Percentiles rank a stretch among this genome's conserved stretches.
Evolutionary conservation across 345 rosid species (phyloP).

Genomic region (Gynandropsis gynandra): DNA sequence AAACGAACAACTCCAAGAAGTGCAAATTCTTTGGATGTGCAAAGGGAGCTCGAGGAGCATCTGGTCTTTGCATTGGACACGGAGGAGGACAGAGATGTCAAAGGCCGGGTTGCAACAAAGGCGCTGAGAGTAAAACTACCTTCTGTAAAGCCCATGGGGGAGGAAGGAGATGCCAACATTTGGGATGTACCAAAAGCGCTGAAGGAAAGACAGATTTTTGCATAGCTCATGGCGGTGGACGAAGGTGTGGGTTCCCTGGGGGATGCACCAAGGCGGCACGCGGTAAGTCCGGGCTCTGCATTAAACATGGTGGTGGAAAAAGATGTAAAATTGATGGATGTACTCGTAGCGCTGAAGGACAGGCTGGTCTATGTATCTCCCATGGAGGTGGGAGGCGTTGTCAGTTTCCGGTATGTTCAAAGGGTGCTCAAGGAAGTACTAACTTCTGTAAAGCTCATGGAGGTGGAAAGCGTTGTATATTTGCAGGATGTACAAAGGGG

Average conservation of each 20-base stretch:
- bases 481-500: slow-evolving; percentile 83
- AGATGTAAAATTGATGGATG: slow-evolving; percentile 78
- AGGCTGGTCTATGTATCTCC: slow-evolving; percentile 88
- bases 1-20: slow-evolving; percentile 46
- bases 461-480: slow-evolving; percentile 89
- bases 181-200: slow-evolving; percentile 95
- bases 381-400: slow-evolving; percentile 98
- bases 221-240: slow-evolving; percentile 95
- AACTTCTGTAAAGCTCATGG: slow-evolving; percentile 92
- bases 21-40: slow-evolving; percentile 70
- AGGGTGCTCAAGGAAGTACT: slow-evolving; percentile 98
- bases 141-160: slow-evolving; percentile 96
- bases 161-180: slow-evolving; percentile 80
- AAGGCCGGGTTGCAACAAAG: slow-evolving; percentile 77
- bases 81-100: slow-evolving; percentile 98
- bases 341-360: slow-evolving; percentile 91
- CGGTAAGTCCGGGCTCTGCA: slow-evolving; percentile 92
- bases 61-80: slow-evolving; percentile 89
- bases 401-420: slow-evolving; percentile 44
- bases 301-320: slow-evolving; percentile 93
- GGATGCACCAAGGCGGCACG: slow-evolving; percentile 90
- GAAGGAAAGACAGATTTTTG: slow-evolving; percentile 90
- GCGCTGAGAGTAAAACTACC: slow-evolving; percentile 92
- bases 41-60: slow-evolving; percentile 90
- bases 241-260: slow-evolving; percentile 57